These are phyloP conservation scores for Claviceps purpurea DNA, from an alignment of 2,329 filamentous ascomycete genomes.

Conservation along the genomic window DNA sequence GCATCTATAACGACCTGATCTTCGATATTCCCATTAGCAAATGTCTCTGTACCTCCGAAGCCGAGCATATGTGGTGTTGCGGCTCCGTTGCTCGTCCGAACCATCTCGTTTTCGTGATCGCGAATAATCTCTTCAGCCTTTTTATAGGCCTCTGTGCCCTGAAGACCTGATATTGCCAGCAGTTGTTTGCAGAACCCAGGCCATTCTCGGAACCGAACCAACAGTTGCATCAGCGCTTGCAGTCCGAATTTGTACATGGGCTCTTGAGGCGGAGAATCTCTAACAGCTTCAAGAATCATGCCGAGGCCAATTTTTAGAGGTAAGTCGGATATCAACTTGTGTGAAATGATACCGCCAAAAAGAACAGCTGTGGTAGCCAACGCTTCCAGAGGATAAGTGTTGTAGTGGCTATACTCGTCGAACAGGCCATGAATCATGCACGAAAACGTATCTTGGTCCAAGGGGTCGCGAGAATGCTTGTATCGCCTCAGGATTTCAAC, in stretches of 20 bases:
- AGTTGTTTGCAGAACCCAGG: slow-evolving; percentile 86
- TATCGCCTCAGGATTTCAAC: slow-evolving; percentile 74
- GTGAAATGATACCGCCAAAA: slow-evolving; percentile 92
- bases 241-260: slow-evolving; percentile 98
- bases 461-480: slow-evolving; percentile 71
- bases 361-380: slow-evolving; percentile 90
- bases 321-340: slow-evolving; percentile 78
- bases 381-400: slow-evolving; percentile 91
- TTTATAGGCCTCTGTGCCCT: slow-evolving; percentile 71
- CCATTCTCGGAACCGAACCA: slow-evolving; percentile 78
- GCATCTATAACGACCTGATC: slow-evolving; percentile 46
- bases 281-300: slow-evolving; percentile 94
- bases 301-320: slow-evolving; percentile 87
- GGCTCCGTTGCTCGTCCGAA: slow-evolving; percentile 41
- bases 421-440: slow-evolving; percentile 98
- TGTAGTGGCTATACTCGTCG: slow-evolving; percentile 92
- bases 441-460: slow-evolving; percentile 88
- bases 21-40: slow-evolving; percentile 60
- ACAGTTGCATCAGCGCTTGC: slow-evolving; percentile 83
- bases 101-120: slow-evolving; percentile 48
- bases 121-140: slow-evolving; percentile 71
- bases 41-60: slow-evolving; percentile 28
- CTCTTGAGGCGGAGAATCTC: slow-evolving; percentile 68
- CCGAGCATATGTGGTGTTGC: slow-evolving; percentile 21
- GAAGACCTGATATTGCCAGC: slow-evolving; percentile 66